Percentiles rank a stretch among this genome's conserved stretches.
phyloP scores from a whole-genome alignment of 139 green algal genomes.

The Nannochloris sp. region DNA sequence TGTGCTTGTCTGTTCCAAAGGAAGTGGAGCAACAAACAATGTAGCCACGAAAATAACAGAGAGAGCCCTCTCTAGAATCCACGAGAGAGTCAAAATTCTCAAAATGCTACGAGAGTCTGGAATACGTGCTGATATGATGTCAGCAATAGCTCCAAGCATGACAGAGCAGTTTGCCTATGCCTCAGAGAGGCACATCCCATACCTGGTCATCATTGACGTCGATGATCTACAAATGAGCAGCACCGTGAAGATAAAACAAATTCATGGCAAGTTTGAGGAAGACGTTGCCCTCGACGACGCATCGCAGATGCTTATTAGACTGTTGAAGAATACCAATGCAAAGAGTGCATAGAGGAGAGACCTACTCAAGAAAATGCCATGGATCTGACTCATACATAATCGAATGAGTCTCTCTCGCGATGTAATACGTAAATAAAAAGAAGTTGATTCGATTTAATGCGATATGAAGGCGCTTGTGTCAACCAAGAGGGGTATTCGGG shows the following conservation, averaged over 20 bases:
- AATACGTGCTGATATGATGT: conserved; percentile 58
- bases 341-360: too few species aligned
- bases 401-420: too few species aligned
- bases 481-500: too few species aligned
- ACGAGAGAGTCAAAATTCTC: conserved; percentile 54
- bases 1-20: conserved; percentile 67
- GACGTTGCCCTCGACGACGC: conserved; percentile 34
- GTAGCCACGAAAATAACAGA: conserved; percentile 1
- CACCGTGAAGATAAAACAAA: conserved; percentile 43
- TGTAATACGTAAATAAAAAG: too few species aligned
- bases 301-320: conserved; percentile 26
- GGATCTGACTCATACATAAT: too few species aligned
- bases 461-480: too few species aligned
- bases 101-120: conserved; percentile 56
- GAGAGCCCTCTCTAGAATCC: conserved; percentile 38
- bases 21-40: conserved; percentile 29
- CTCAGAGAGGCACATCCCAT: conserved; percentile 41
- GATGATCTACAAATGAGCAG: conserved; percentile 12
- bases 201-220: conserved; percentile 63
- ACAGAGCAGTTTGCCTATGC: conserved; percentile 78
- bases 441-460: too few species aligned
- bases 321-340: background rate
- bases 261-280: conserved; percentile 42
- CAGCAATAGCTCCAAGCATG: conserved; percentile 38
- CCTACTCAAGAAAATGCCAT: too few species aligned